Evolutionary conservation across 257 asterid species (phyloP).

Genomic region (Jasminum sambac): DNA sequence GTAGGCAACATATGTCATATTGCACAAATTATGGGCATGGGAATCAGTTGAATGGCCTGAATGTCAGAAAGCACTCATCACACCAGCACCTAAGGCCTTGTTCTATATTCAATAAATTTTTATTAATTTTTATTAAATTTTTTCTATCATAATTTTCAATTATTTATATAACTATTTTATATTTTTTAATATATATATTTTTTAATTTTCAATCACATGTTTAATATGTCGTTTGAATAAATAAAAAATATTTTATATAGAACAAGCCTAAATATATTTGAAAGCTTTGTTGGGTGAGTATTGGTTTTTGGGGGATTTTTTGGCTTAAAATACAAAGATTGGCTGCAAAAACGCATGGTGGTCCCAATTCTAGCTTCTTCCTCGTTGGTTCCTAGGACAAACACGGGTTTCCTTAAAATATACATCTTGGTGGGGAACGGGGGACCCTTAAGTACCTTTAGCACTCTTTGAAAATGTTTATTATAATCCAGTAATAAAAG

Average conservation of each 20-base stretch:
- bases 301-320: neutral
- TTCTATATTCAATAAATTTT: too few species aligned
- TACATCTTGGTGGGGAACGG: neutral
- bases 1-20: neutral
- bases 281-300: neutral
- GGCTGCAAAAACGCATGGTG: slow-evolving; percentile 1
- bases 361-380: neutral
- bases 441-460: neutral
- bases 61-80: neutral
- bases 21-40: neutral
- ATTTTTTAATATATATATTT: too few species aligned
- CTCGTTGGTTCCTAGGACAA: neutral
- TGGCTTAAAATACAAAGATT: neutral
- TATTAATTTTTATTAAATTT: too few species aligned
- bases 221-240: too few species aligned
- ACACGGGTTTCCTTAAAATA: slow-evolving; percentile 1
- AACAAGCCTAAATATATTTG: neutral
- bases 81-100: neutral
- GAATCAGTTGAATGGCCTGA: neutral
- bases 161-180: too few species aligned
- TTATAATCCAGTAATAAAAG: neutral
- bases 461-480: too few species aligned
- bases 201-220: too few species aligned
- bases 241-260: too few species aligned
- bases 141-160: too few species aligned